A percentile compares a stretch with the other conserved stretches of the same genome.
Evolutionary conservation across 108 stramenopile species (phyloP).

Genomic region (Craspedostauros australis): DNA sequence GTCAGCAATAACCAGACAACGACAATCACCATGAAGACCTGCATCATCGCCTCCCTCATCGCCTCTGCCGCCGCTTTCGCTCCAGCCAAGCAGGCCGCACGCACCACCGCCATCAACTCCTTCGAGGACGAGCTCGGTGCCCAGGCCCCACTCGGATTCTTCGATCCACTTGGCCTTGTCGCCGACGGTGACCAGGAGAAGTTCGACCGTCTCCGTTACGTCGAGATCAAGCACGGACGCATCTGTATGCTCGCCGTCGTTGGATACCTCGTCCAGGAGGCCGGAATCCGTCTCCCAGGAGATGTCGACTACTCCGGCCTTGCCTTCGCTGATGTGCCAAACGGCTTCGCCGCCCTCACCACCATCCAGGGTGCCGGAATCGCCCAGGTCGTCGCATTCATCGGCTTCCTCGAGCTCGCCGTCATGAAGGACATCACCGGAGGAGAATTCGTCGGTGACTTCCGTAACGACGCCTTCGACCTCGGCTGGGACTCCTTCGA

Average conservation of each 20-base stretch:
- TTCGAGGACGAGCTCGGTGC: slow-evolving; percentile 80
- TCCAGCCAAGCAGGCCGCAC: slow-evolving; percentile 23
- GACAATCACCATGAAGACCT: slow-evolving; percentile 44
- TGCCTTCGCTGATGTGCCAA: slow-evolving; percentile 45
- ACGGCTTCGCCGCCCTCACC: slow-evolving; percentile 44
- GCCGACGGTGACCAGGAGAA: slow-evolving; percentile 41
- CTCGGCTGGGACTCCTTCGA: slow-evolving; percentile 68
- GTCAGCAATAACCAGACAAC: not conserved
- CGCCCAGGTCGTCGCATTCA: slow-evolving; percentile 55
- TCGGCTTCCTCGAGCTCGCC: slow-evolving; percentile 54
- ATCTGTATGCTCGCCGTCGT: slow-evolving; percentile 29
- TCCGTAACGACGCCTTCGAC: slow-evolving; percentile 65
- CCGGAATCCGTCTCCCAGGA: slow-evolving; percentile 59
- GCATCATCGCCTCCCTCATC: slow-evolving; percentile 50
- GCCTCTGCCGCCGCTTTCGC: slow-evolving; percentile 61
- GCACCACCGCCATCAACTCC: slow-evolving; percentile 41
- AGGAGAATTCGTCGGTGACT: slow-evolving; percentile 57
- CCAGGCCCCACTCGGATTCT: slow-evolving; percentile 56
- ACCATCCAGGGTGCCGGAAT: slow-evolving; percentile 41
- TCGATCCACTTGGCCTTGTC: slow-evolving; percentile 57
- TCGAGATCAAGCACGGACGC: slow-evolving; percentile 90
- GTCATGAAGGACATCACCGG: slow-evolving; percentile 58
- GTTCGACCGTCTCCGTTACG: slow-evolving; percentile 68
- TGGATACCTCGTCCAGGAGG: slow-evolving; percentile 28
- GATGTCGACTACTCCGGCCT: slow-evolving; percentile 36